Evolutionary conservation across 2,329 filamentous ascomycete genomes (phyloP).

Genomic region (Fonsecaea pugnacius): DNA sequence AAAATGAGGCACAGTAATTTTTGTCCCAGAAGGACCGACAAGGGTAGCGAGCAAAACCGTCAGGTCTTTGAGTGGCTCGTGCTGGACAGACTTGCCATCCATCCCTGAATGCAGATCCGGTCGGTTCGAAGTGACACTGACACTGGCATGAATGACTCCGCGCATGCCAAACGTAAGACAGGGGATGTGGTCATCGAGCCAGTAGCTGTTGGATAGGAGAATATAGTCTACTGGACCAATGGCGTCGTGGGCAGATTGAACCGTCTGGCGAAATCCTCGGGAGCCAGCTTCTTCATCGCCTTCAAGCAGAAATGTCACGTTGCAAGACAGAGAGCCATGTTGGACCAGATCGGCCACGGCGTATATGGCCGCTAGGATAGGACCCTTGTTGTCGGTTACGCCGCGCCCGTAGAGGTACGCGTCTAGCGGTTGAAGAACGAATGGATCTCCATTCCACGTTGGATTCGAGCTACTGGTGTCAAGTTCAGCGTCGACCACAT

Average conservation of each 20-base stretch:
- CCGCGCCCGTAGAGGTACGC: slow-evolving; percentile 94
- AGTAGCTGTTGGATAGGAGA: slow-evolving; percentile 95
- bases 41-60: slow-evolving; percentile 80
- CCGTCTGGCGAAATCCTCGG: slow-evolving; percentile 82
- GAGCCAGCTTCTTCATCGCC: slow-evolving; percentile 96
- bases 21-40: slow-evolving; percentile 74
- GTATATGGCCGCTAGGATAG: slow-evolving; percentile 90
- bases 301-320: slow-evolving; percentile 92
- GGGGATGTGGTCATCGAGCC: slow-evolving; percentile 93
- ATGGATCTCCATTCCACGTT: slow-evolving; percentile 85
- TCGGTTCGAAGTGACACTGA: slow-evolving; percentile 81
- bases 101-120: slow-evolving; percentile 95
- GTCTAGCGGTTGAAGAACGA: slow-evolving; percentile 84
- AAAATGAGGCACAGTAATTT: slow-evolving; percentile 83
- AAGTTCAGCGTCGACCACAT: slow-evolving; percentile 83
- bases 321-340: slow-evolving; percentile 79
- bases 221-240: slow-evolving; percentile 96
- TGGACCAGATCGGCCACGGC: slow-evolving; percentile 88
- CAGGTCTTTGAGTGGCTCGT: slow-evolving; percentile 90
- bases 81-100: slow-evolving; percentile 84
- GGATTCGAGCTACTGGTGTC: slow-evolving; percentile 22
- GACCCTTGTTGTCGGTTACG: slow-evolving; percentile 97
- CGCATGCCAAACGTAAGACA: slow-evolving; percentile 93
- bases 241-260: slow-evolving; percentile 76
- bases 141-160: slow-evolving; percentile 89